Conservation (phyloP, 2,329 filamentous ascomycete species). For the Colletotrichum abscissum region DNA sequence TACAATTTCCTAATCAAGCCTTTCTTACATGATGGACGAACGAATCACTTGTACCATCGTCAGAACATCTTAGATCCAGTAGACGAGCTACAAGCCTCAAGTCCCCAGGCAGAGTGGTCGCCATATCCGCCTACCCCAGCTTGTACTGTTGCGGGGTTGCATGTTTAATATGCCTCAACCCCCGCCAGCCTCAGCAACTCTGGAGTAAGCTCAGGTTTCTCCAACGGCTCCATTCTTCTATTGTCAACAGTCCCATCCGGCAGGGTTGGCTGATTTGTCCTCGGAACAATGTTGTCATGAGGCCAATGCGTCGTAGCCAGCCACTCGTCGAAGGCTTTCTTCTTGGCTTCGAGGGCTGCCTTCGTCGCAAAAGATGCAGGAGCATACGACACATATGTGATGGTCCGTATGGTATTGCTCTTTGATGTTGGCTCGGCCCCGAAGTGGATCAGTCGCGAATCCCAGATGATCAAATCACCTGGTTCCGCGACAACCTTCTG, state of each 20-base stretch:
- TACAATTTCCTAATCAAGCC: no score
- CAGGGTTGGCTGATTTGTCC: constrained; percentile 36
- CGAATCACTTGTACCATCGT: no score
- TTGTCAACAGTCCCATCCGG: constrained; percentile 37
- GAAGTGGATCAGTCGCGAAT: constrained; percentile 48
- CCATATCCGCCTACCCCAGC: background rate
- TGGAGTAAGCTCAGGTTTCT: constrained; percentile 10
- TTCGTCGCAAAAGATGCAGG: constrained; percentile 46
- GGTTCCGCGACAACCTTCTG: constrained; percentile 47
- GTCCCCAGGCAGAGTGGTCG: background rate
- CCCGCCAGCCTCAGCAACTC: constrained; percentile 10
- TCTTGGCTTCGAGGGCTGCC: constrained; percentile 38
- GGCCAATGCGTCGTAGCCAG: constrained; percentile 46
- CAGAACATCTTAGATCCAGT: background rate
- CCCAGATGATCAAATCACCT: constrained; percentile 50
- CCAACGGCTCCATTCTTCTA: constrained; percentile 4
- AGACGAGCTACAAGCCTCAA: background rate
- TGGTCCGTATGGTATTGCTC: constrained; percentile 46
- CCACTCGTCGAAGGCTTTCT: constrained; percentile 39
- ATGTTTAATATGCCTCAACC: background rate
- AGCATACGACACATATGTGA: constrained; percentile 50
- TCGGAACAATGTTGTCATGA: constrained; percentile 49
- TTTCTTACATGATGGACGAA: no score
- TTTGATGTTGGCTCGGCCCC: constrained; percentile 37
- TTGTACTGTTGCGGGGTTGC: background rate